Conservation (phyloP, 768 basidiomycete genomes). For the Pleurotus tuber-regium region DNA sequence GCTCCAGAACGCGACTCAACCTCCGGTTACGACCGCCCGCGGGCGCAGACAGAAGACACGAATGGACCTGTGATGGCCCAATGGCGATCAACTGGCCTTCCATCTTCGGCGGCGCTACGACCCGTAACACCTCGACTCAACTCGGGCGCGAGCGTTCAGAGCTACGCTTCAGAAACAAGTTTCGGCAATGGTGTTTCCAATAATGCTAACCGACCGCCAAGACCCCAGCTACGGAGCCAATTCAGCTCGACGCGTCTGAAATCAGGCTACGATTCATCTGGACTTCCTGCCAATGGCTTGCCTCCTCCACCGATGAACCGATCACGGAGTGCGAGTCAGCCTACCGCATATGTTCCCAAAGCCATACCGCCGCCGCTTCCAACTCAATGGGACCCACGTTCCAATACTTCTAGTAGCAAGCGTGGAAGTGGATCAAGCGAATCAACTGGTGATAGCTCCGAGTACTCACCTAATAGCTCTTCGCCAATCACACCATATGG, state of each 20-base stretch:
- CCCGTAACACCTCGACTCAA: constrained; percentile 46
- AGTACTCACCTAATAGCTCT: constrained; percentile 80
- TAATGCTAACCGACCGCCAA: constrained; percentile 17
- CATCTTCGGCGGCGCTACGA: constrained; percentile 36
- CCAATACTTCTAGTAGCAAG: constrained; percentile 48
- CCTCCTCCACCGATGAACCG: constrained; percentile 42
- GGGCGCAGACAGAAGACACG: constrained; percentile 69
- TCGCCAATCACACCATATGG: constrained; percentile 90
- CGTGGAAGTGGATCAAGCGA: constrained; percentile 85
- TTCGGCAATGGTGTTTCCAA: constrained; percentile 29
- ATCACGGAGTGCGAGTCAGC: constrained; percentile 79
- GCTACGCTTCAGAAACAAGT: constrained; percentile 44
- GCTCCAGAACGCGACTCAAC: constrained; percentile 54
- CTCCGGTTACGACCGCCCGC: constrained; percentile 48
- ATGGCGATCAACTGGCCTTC: constrained; percentile 54
- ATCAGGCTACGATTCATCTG: constrained; percentile 49
- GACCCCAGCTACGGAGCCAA: constrained; percentile 59
- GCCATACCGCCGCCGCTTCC: constrained; percentile 53
- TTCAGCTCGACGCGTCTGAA: constrained; percentile 65
- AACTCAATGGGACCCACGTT: constrained; percentile 36
- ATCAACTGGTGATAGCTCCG: constrained; percentile 78
- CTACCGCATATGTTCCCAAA: constrained; percentile 63
- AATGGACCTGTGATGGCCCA: constrained; percentile 61
- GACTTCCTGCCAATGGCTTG: constrained; percentile 22
- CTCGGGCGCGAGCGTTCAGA: constrained; percentile 40